phyloP scores from a whole-genome alignment of 768 basidiomycete species.

The Terana coerulea region DNA sequence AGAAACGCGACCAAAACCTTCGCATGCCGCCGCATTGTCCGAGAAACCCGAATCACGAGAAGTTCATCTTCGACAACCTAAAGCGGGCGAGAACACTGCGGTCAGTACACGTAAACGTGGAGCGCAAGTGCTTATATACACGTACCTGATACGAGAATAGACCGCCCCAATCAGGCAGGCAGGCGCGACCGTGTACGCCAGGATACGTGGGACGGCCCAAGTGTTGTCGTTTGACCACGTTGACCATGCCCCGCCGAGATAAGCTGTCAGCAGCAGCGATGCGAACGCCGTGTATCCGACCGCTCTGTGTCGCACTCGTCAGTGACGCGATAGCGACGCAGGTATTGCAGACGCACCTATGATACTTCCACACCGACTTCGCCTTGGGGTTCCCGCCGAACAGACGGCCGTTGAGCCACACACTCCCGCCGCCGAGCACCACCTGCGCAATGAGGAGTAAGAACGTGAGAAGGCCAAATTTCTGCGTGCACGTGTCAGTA shows the following conservation, averaged over 20 bases:
- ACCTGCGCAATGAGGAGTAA: conserved; percentile 60
- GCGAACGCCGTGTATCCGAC: conserved; percentile 74
- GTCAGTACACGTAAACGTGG: conserved; percentile 1
- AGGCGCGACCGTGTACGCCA: conserved; percentile 57
- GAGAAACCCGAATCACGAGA: conserved; percentile 36
- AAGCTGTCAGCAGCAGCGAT: conserved; percentile 53
- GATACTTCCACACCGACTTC: conserved; percentile 80
- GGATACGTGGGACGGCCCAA: conserved; percentile 35
- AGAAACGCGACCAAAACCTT: no score
- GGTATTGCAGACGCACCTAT: conserved; percentile 43
- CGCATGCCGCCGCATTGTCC: no score
- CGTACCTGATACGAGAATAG: conserved; percentile 45
- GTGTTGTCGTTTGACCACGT: conserved; percentile 46
- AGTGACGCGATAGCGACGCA: background rate
- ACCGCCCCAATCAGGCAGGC: conserved; percentile 40
- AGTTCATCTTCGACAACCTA: conserved; percentile 65
- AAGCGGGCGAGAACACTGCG: conserved; percentile 1
- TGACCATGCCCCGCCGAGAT: conserved; percentile 73
- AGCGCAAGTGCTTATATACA: background rate
- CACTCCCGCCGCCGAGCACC: conserved; percentile 65
- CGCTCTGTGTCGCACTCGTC: conserved; percentile 34
- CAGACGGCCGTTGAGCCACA: conserved; percentile 66
- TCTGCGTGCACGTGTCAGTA: conserved; percentile 32
- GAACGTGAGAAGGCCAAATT: conserved; percentile 59
- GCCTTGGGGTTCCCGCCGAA: conserved; percentile 74